phyloP scores from a whole-genome alignment of 805 yeast species.

The Metschnikowia baotianmanensis region DNA sequence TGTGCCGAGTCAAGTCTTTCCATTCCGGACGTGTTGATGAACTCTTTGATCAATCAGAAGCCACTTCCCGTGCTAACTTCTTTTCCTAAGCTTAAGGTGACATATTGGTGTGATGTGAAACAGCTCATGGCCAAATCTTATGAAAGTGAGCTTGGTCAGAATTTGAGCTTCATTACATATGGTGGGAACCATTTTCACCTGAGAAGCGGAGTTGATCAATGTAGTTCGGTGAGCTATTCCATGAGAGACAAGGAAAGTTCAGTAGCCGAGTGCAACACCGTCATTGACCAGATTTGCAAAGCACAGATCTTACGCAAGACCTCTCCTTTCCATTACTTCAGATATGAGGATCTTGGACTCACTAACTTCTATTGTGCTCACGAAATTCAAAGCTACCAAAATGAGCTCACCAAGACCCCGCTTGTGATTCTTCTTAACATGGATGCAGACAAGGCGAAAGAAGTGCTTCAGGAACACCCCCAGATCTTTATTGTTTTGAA shows the following conservation, averaged over 20 bases:
- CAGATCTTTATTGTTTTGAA: constrained; percentile 48
- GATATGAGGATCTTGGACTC: constrained; percentile 32
- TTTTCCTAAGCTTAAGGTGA: constrained; percentile 69
- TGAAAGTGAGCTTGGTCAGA: constrained; percentile 23
- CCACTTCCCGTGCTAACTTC: constrained; percentile 52
- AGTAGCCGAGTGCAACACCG: constrained; percentile 27
- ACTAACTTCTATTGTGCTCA: constrained; percentile 69
- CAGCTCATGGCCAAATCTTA: constrained; percentile 52
- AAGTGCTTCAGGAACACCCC: constrained; percentile 32
- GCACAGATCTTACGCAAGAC: constrained; percentile 73
- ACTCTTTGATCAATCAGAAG: constrained; percentile 80
- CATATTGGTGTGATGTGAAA: constrained; percentile 62
- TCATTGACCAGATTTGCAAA: constrained; percentile 60
- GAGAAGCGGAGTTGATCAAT: constrained; percentile 19
- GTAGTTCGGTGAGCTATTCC: constrained; percentile 28
- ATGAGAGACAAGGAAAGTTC: constrained; percentile 16
- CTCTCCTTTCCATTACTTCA: constrained; percentile 85
- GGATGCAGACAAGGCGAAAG: constrained; percentile 33
- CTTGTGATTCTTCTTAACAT: constrained; percentile 66
- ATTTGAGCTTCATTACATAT: constrained; percentile 28
- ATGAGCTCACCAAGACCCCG: constrained; percentile 59
- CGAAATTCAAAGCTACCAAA: constrained; percentile 47
- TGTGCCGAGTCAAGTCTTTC: constrained; percentile 46
- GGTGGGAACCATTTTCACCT: constrained; percentile 26
- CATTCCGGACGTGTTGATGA: constrained; percentile 81